A percentile compares a stretch with the other conserved stretches of the same genome.
Conservation (phyloP, 2,329 filamentous ascomycete species). For the Cyanodermella asteris region DNA sequence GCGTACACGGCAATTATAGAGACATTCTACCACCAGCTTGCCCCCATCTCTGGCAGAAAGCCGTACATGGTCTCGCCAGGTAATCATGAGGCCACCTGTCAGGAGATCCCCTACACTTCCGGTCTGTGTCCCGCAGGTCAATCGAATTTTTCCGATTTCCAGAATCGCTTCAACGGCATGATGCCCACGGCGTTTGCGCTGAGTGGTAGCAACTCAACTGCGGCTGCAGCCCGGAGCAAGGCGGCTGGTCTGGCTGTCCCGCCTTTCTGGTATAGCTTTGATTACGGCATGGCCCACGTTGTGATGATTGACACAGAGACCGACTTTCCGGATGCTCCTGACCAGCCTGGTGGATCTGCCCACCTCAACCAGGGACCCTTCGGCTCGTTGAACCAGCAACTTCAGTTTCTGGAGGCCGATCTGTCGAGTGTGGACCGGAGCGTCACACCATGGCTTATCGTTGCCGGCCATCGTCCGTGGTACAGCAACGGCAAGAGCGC, state of each 20-base stretch:
- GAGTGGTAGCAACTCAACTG: too few relatives aligned
- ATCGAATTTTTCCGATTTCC: constrained; percentile 11
- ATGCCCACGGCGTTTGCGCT: too few relatives aligned
- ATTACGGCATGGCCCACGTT: constrained; percentile 7
- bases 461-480: constrained; percentile 11
- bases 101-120: constrained; percentile 7
- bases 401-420: constrained; percentile 6
- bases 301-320: constrained; percentile 7
- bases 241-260: constrained; percentile 4
- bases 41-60: constrained; percentile 2
- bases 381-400: constrained; percentile 2
- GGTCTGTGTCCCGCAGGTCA: constrained; percentile 9
- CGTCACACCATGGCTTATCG: constrained; percentile 12
- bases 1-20: constrained; percentile 6
- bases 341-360: constrained; percentile 4
- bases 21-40: constrained; percentile 5
- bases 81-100: constrained; percentile 7
- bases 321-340: constrained; percentile 5
- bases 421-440: constrained; percentile 10
- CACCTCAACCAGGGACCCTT: constrained; percentile 5
- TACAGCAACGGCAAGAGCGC: constrained; percentile 4
- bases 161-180: constrained; percentile 10
- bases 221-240: too few relatives aligned
- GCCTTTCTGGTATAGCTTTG: constrained; percentile 5
- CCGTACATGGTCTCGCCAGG: constrained; percentile 8